These are phyloP conservation scores for Magnaporthiopsis rhizophila DNA, from an alignment of 2,329 filamentous ascomycete genomes.

Conservation along the genomic window DNA sequence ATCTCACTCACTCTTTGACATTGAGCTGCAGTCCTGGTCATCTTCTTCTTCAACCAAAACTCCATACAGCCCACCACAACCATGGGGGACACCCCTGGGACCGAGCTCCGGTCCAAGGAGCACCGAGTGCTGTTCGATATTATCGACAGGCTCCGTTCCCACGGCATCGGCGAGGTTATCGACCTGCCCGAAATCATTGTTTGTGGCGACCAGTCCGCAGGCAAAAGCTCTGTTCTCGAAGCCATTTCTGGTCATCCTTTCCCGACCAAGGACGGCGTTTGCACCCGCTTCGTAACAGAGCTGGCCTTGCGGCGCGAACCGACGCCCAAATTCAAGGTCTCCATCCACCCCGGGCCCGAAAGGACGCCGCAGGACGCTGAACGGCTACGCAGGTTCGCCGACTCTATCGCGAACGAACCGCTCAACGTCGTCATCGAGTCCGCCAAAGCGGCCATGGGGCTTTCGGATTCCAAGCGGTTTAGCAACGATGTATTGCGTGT, in stretches of 20 bases:
- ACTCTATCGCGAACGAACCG: conserved; percentile 10
- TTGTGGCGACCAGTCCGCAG: conserved; percentile 52
- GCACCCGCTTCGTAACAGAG: conserved; percentile 57
- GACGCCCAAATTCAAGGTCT: conserved; percentile 25
- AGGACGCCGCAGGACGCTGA: conserved; percentile 19
- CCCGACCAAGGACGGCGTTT: conserved; percentile 48
- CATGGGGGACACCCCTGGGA: too few species aligned
- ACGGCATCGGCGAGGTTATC: conserved; percentile 28
- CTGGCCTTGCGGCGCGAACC: conserved; percentile 43
- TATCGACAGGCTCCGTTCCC: conserved; percentile 29
- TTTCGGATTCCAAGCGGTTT: conserved; percentile 32
- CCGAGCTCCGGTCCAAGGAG: conserved; percentile 19
- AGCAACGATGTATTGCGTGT: conserved; percentile 38
- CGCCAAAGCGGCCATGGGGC: conserved; percentile 40
- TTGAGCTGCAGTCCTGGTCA: too few species aligned
- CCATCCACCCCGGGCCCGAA: conserved; percentile 26
- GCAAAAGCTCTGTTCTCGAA: conserved; percentile 58
- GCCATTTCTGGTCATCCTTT: conserved; percentile 56
- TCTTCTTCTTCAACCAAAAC: not conserved
- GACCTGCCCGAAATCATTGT: conserved; percentile 44
- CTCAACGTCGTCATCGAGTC: conserved; percentile 28
- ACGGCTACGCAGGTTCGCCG: conserved; percentile 19
- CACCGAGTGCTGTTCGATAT: conserved; percentile 29
- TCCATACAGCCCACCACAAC: too few species aligned
- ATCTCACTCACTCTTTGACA: too few species aligned